Percentiles rank a stretch among this genome's conserved stretches.
phyloP scores from a whole-genome alignment of 352 stramenopile species.

The Globisporangium ultimum region DNA sequence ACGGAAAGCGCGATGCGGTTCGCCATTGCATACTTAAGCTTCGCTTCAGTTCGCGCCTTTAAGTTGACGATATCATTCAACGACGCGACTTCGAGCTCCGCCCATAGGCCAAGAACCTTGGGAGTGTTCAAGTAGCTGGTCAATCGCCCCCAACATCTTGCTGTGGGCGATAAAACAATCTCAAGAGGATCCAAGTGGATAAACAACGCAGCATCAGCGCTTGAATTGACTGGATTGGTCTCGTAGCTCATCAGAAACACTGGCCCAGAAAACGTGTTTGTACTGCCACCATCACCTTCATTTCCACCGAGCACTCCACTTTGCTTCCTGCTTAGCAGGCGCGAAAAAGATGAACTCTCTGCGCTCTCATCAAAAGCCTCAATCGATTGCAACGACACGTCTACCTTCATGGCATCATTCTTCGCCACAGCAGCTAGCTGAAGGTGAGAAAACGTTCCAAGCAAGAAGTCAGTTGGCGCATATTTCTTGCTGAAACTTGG shows the following conservation, averaged over 20 bases:
- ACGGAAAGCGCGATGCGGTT: constrained; percentile 78
- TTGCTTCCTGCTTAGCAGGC: constrained; percentile 72
- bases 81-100: constrained; percentile 83
- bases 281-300: constrained; percentile 45
- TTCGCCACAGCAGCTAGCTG: constrained; percentile 68
- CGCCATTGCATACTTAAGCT: constrained; percentile 88
- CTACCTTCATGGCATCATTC: constrained; percentile 70
- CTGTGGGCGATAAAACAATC: constrained; percentile 84
- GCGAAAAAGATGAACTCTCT: constrained; percentile 80
- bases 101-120: constrained; percentile 74
- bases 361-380: constrained; percentile 85
- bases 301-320: constrained; percentile 22
- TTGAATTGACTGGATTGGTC: constrained; percentile 62
- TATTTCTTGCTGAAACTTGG: constrained; percentile 64
- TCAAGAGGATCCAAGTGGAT: constrained; percentile 85
- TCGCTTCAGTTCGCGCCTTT: constrained; percentile 82
- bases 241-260: constrained; percentile 86
- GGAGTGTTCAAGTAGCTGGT: constrained; percentile 76
- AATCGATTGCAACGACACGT: constrained; percentile 84
- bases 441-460: constrained; percentile 74
- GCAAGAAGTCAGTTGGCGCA: constrained; percentile 68
- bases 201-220: constrained; percentile 69
- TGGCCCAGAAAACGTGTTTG: constrained; percentile 64
- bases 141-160: constrained; percentile 75
- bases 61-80: constrained; percentile 91